Base-by-base conservation (phyloP, 306 rosid genomes). In the Hylodesmum podocarpum region DNA sequence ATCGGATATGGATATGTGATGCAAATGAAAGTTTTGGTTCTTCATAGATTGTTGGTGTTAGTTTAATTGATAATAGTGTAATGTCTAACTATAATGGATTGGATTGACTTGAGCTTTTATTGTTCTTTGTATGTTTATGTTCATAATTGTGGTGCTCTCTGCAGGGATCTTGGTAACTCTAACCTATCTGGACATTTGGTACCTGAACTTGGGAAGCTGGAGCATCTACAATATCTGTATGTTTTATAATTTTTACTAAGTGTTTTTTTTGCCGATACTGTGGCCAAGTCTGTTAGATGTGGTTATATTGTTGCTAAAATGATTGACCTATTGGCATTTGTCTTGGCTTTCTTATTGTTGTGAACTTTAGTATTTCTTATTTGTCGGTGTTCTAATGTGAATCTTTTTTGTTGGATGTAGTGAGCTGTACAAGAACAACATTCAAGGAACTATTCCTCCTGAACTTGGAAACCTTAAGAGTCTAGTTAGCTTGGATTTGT, bases 101-200 rank as follows among this genome's bases (percentile, higher is more conserved):
- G 73, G 64, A 31, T 72, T 54, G 79, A 58, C 4, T 9, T 40
- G 40, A 50, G 54, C 29, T 36, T 8, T 73, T 46, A 18, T 8
- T 51, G 14, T 44, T 57, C 21, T 70, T 33, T 46, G 12, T 0
- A 6, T 4, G 7, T 57, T 39, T 44, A 33, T 72, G 74, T 21
- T 73, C 68, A 71, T 18, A 24, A 44, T 75, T 47, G 4, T 79
- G 53, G 25, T 79, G n/a, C 58, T 70, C 64, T 77, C 50, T 72
- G 59, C 91, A 94, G 97, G 86, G 98, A 94, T 72, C 91, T 94
- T 57, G 98, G 98, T 25, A 94, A 91, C 84, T 91, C 97, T 39
- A 94, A 94, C 78, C 87, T 94, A 50, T 90, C 93, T 78, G 98
- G 98, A 79, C 95, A 92, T 85, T 81, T 94, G 84, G 97, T 94